phyloP scores from a whole-genome alignment of 768 basidiomycete genomes.

The Boletales sp. region DNA sequence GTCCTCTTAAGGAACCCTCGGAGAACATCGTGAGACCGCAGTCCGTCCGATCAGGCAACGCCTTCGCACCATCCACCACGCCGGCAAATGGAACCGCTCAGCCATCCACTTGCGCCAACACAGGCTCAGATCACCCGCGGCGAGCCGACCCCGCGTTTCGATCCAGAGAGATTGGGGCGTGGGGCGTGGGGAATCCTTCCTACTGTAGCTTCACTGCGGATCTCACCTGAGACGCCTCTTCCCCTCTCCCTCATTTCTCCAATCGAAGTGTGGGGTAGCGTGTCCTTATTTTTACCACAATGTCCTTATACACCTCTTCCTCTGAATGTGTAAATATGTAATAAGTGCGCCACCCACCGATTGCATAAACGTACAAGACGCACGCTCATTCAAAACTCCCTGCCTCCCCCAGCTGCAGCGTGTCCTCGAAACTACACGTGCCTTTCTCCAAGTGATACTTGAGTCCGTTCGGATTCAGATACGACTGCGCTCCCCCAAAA shows the following conservation, averaged over 20 bases:
- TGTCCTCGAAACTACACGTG: conserved; percentile 43
- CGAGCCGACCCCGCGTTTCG: conserved; percentile 6
- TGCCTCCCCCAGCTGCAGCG: neutral
- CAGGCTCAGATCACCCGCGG: neutral
- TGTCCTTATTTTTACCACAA: no score
- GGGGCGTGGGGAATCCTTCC: conserved; percentile 4
- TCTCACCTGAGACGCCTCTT: conserved; percentile 17
- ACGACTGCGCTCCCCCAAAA: conserved; percentile 35
- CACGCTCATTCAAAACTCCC: neutral
- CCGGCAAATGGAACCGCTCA: no score
- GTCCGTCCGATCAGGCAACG: no score
- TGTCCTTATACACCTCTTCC: no score
- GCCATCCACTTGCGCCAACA: neutral
- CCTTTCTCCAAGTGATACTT: conserved; percentile 69
- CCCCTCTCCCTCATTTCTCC: neutral
- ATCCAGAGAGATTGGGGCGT: neutral
- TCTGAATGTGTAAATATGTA: no score
- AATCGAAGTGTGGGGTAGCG: conserved; percentile 21
- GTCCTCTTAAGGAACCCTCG: neutral
- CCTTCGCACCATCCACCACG: no score
- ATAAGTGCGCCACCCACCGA: no score
- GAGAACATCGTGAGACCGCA: conserved; percentile 6
- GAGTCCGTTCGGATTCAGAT: conserved; percentile 64
- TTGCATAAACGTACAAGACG: neutral
- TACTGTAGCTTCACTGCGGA: conserved; percentile 7